These are phyloP conservation scores for Pestalotiopsis sp. DNA, from an alignment of 2,329 filamentous ascomycete genomes.

Conservation along the genomic window DNA sequence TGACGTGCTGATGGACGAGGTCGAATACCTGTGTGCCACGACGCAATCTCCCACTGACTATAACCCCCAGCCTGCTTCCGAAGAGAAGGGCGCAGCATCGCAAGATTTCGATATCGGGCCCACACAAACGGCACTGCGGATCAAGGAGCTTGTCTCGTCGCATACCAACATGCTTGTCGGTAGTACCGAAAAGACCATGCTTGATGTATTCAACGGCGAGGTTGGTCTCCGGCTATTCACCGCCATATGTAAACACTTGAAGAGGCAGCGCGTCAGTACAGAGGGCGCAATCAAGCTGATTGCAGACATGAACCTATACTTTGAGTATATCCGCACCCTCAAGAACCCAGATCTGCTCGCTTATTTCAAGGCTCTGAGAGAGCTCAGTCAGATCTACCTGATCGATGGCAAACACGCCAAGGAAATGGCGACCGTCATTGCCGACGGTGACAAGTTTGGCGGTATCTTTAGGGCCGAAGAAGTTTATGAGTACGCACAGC, in stretches of 20 bases:
- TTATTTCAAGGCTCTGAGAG: slow-evolving; percentile 89
- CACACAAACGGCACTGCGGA: slow-evolving; percentile 73
- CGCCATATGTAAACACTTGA: slow-evolving; percentile 93
- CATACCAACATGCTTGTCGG: slow-evolving; percentile 93
- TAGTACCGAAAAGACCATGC: slow-evolving; percentile 95
- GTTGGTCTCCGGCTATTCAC: slow-evolving; percentile 91
- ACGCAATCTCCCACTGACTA: slow-evolving; percentile 86
- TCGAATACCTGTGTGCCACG: slow-evolving; percentile 91
- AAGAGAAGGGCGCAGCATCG: slow-evolving; percentile 29
- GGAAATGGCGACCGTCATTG: slow-evolving; percentile 93
- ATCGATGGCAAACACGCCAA: slow-evolving; percentile 86
- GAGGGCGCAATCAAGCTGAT: slow-evolving; percentile 91
- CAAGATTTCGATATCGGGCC: slow-evolving; percentile 54
- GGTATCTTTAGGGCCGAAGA: slow-evolving; percentile 95
- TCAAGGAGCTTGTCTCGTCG: slow-evolving; percentile 82
- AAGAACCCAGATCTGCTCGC: slow-evolving; percentile 80
- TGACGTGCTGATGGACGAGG: slow-evolving; percentile 96
- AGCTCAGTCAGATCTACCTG: slow-evolving; percentile 93
- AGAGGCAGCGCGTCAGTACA: slow-evolving; percentile 88
- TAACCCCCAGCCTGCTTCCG: slow-evolving; percentile 62
- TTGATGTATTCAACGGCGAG: slow-evolving; percentile 98
- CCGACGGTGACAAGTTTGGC: slow-evolving; percentile 84
- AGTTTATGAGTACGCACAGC: slow-evolving; percentile 94
- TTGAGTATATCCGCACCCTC: slow-evolving; percentile 78
- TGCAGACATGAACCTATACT: slow-evolving; percentile 94